These are phyloP conservation scores for Trametes cingulata DNA, from an alignment of 768 basidiomycete species.

Conservation along the genomic window DNA sequence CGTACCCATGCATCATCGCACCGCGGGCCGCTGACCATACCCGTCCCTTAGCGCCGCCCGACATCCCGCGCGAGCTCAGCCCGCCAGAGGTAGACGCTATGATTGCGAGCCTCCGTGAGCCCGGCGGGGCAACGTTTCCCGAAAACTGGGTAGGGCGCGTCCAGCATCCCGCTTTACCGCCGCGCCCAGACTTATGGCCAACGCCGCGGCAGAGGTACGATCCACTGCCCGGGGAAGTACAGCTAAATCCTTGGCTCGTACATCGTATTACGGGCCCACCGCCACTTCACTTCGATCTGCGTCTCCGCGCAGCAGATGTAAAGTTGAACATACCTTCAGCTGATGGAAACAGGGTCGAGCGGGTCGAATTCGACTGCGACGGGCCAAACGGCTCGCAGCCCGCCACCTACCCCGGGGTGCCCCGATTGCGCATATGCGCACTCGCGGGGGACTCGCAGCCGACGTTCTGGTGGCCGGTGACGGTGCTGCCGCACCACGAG, in stretches of 20 bases:
- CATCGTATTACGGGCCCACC: constrained; percentile 44
- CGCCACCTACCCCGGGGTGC: constrained; percentile 62
- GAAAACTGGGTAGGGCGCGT: constrained; percentile 52
- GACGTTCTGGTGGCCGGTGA: constrained; percentile 57
- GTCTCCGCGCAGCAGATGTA: constrained; percentile 22
- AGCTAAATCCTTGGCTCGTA: constrained; percentile 58
- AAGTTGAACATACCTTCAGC: constrained; percentile 23
- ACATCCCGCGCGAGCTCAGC: constrained; percentile 26
- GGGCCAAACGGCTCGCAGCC: constrained; percentile 48
- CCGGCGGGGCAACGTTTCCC: constrained; percentile 34
- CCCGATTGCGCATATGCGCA: constrained; percentile 54
- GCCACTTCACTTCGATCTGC: constrained; percentile 53
- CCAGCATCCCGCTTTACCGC: constrained; percentile 51
- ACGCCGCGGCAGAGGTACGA: constrained; percentile 41
- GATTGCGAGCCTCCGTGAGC: constrained; percentile 34
- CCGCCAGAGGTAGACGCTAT: constrained; percentile 32
- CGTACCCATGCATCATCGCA: background rate
- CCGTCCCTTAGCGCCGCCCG: constrained; percentile 24
- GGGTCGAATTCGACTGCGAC: constrained; percentile 8
- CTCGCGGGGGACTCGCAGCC: constrained; percentile 53
- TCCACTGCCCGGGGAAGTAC: constrained; percentile 48
- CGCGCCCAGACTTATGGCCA: constrained; percentile 48
- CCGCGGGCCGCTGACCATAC: background rate
- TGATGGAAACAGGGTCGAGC: background rate
- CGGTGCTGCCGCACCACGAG: constrained; percentile 34